Conservation (phyloP, 2,329 filamentous ascomycete species). For the Daldinia sp. region DNA sequence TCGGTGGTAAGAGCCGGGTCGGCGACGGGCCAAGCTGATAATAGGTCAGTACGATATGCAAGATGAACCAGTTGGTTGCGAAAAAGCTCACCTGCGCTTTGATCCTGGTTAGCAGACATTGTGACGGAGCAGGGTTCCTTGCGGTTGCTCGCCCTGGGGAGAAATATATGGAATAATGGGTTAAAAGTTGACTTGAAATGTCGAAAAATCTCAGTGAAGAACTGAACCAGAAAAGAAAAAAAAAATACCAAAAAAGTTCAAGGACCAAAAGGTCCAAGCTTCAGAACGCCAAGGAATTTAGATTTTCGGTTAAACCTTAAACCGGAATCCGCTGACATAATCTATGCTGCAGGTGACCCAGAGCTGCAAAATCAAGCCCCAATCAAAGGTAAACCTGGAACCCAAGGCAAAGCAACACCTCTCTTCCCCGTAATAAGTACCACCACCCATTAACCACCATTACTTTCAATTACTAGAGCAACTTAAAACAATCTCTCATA, state of each 20-base stretch:
- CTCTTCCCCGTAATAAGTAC: constrained; percentile 31
- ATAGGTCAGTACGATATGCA: constrained; percentile 35
- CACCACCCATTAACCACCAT: too few relatives aligned
- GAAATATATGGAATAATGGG: constrained; percentile 32
- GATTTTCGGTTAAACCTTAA: constrained; percentile 4
- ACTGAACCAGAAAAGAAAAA: constrained; percentile 16
- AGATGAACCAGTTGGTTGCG: neutral
- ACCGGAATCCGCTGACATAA: constrained; percentile 37
- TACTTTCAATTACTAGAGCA: constrained; percentile 6
- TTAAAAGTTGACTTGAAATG: constrained; percentile 12
- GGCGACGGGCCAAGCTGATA: constrained; percentile 73
- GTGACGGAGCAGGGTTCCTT: constrained; percentile 63
- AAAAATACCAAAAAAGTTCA: constrained; percentile 4
- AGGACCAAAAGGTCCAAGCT: constrained; percentile 17
- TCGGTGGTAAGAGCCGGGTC: constrained; percentile 79
- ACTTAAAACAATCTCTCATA: constrained; percentile 15
- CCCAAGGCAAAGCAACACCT: constrained; percentile 42
- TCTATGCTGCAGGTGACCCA: constrained; percentile 28
- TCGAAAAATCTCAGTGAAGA: constrained; percentile 5
- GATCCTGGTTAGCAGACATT: constrained; percentile 45
- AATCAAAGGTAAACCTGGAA: constrained; percentile 40
- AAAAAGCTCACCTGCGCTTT: constrained; percentile 37
- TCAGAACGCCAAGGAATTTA: neutral
- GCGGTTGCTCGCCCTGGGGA: constrained; percentile 66
- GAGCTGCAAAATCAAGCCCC: constrained; percentile 38